Evolutionary conservation across 2,329 filamentous ascomycete genomes (phyloP).

Genomic region (Hymenoscyphus infarciens): DNA sequence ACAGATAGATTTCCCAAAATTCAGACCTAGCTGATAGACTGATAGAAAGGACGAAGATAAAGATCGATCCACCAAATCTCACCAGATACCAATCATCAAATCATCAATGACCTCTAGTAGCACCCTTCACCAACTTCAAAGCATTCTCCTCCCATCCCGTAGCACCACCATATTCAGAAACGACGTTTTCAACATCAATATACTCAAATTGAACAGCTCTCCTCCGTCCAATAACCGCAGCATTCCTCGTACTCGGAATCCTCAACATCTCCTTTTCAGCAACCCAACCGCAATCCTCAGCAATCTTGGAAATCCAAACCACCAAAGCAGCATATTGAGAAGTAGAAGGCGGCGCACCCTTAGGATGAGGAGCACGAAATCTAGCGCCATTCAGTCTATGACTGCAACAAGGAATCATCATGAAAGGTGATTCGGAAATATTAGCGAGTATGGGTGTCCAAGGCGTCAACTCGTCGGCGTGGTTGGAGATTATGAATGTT

Average conservation of each 20-base stretch:
- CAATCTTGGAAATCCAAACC: slow-evolving; percentile 69
- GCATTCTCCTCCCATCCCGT: slow-evolving; percentile 58
- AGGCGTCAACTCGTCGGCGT: slow-evolving; percentile 91
- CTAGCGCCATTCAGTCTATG: slow-evolving; percentile 74
- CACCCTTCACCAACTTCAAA: slow-evolving; percentile 56
- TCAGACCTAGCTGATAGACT: neutral
- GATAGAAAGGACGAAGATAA: neutral
- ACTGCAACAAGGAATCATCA: slow-evolving; percentile 94
- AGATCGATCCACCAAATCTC: neutral
- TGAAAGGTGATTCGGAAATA: slow-evolving; percentile 73
- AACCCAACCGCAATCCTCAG: slow-evolving; percentile 67
- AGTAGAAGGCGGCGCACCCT: slow-evolving; percentile 35
- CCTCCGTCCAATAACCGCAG: slow-evolving; percentile 69
- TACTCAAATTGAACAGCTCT: slow-evolving; percentile 28
- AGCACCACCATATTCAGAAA: slow-evolving; percentile 52
- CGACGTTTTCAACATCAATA: slow-evolving; percentile 43
- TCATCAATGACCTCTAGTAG: slow-evolving; percentile 27
- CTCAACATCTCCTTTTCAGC: slow-evolving; percentile 82
- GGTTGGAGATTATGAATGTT: slow-evolving; percentile 95
- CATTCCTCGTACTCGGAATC: slow-evolving; percentile 90
- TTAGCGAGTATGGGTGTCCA: slow-evolving; percentile 91
- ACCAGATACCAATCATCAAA: slow-evolving; percentile 13
- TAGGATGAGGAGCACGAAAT: slow-evolving; percentile 63
- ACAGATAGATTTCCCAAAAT: neutral
- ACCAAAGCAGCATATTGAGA: slow-evolving; percentile 84